Percentiles rank a stretch among this genome's conserved stretches.
These are phyloP conservation scores for Meyerozyma sp. DNA, from an alignment of 1,139 yeast genomes.

Conservation along the genomic window DNA sequence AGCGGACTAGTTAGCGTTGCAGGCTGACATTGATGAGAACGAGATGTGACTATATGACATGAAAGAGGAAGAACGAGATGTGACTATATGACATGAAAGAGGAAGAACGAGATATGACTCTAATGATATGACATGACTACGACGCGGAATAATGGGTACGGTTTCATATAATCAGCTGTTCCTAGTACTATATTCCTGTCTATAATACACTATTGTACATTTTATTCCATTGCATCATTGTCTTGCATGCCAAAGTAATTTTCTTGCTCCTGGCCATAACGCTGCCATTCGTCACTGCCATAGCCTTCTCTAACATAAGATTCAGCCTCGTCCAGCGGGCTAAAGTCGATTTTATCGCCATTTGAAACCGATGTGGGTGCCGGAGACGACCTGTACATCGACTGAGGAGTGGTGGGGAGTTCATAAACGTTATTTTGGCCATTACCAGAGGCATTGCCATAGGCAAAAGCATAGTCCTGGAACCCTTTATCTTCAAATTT, in stretches of 20 bases:
- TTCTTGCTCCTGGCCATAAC: conserved; percentile 12
- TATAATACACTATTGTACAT: neutral
- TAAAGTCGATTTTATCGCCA: conserved; percentile 4
- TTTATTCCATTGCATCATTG: conserved; percentile 2
- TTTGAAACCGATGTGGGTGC: conserved; percentile 10
- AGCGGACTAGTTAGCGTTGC: conserved; percentile 29
- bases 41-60: too few species aligned
- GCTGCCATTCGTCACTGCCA: conserved; percentile 1
- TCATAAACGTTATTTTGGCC: conserved; percentile 14
- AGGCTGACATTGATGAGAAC: too few species aligned
- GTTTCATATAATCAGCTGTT: too few species aligned
- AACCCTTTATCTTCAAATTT: conserved; percentile 11
- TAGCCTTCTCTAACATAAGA: conserved; percentile 35
- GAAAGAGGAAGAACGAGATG: too few species aligned
- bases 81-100: too few species aligned
- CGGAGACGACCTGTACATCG: conserved; percentile 8
- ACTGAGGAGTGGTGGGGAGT: conserved; percentile 12
- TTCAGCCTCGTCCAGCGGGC: conserved; percentile 32
- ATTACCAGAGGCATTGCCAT: conserved; percentile 13
- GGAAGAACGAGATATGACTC: too few species aligned
- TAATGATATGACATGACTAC: neutral
- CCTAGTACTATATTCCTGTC: too few species aligned
- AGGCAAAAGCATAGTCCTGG: conserved; percentile 9
- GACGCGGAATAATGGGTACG: too few species aligned
- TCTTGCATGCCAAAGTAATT: conserved; percentile 13